phyloP scores from a whole-genome alignment of 2,329 filamentous ascomycete genomes.

The Cadophora luteo-olivacea region DNA sequence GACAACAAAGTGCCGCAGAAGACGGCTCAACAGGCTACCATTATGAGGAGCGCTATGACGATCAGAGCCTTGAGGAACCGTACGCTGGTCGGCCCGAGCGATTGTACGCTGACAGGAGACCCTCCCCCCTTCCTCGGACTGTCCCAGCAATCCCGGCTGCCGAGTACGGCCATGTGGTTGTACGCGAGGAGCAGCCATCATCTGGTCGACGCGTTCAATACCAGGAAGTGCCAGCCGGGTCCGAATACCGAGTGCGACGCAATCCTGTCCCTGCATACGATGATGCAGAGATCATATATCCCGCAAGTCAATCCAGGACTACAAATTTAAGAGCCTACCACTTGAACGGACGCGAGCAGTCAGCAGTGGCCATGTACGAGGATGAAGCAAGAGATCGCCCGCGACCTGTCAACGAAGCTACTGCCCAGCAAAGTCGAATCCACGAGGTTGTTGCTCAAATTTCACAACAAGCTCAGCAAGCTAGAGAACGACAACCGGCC shows the following conservation, averaged over 20 bases:
- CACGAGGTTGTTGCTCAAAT: conserved; percentile 42
- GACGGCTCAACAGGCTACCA: conserved; percentile 20
- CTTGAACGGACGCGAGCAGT: conserved; percentile 28
- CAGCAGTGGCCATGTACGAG: background rate
- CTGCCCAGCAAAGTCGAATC: conserved; percentile 37
- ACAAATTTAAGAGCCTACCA: conserved; percentile 32
- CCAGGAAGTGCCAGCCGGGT: conserved; percentile 30
- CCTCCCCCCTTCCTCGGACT: conserved; percentile 24
- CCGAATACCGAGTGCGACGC: conserved; percentile 34
- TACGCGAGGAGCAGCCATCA: conserved; percentile 33
- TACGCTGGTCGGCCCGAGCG: conserved; percentile 26
- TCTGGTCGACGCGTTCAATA: conserved; percentile 32
- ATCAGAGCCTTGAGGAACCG: conserved; percentile 22
- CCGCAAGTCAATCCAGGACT: conserved; percentile 27
- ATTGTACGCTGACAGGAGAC: conserved; percentile 27
- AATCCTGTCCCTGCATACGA: conserved; percentile 33
- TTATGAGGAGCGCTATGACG: conserved; percentile 21
- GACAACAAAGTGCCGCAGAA: conserved; percentile 15
- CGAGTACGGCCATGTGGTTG: conserved; percentile 31
- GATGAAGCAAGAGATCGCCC: conserved; percentile 7
- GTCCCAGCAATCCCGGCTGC: conserved; percentile 21
- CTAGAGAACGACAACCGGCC: conserved; percentile 29
- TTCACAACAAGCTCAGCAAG: conserved; percentile 40
- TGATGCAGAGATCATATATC: conserved; percentile 21
- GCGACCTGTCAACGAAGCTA: conserved; percentile 30